Evolutionary conservation across 208 protist species (phyloP), one percentile per base, ranked within the genome.

Genomic region (Crithidia sp.): DNA sequence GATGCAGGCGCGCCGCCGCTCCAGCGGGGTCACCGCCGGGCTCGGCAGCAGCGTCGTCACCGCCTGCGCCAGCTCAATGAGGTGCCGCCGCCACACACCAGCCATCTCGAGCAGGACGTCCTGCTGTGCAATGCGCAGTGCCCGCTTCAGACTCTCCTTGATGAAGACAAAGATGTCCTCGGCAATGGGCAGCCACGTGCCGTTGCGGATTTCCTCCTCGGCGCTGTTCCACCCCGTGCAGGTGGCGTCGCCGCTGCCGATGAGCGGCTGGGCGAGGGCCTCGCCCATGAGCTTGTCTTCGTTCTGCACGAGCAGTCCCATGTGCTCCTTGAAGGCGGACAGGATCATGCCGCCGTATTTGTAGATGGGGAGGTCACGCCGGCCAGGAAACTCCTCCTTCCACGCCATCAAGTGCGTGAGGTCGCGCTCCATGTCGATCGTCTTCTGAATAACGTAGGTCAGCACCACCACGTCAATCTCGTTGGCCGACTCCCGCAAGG

Each of bases 111-210:
- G 67, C 44, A 98, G 75, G 40, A 95, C 84, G 59, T 96, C 89
- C 60, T 93, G 89, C 79, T 96, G 91, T 3, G 92, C 90, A 44
- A 97, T 92, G 17, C 88, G 85, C 67, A 91, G 61, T 7, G 90
- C 78, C 28, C 91, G 90, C 71, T 90, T 94, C 7, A 97, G 83
- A 69, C 88, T 95, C 64, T 95, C 85, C 74, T 95, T 94, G 71
- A 98, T 96, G 75, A 95, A 97, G 16, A 95, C 83, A 63, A 97
- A 98, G 45, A 98, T 81, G 67, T 97, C 91, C 76, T 93, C 87
- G 4, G 92, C 84, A n/a, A 93, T 74, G n/a, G 90, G 85, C 19
- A 97, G 89, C 56, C 77, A 79, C 5, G 81, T 76, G 41, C 90
- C 91, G 10, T 79, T 80, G 49, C 79, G 71, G 44, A 86, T 72